Conservation (phyloP, 306 rosid species). For the Gillenia trifoliata region DNA sequence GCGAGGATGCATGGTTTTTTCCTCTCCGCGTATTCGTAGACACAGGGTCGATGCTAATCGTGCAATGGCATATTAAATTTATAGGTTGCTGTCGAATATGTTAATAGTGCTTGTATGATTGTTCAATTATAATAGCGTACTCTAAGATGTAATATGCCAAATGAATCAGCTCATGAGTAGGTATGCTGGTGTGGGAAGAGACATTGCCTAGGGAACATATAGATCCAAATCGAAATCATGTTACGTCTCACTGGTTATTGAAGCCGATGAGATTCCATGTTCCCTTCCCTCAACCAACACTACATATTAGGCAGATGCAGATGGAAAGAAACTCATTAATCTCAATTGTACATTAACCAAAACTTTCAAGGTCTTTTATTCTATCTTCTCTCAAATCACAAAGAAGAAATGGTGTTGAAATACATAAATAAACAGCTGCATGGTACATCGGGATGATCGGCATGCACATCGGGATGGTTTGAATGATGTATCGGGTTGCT, state of each 20-base stretch:
- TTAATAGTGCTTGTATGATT: neutral
- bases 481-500: no score
- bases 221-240: slow-evolving; percentile 23
- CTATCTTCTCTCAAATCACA: neutral
- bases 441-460: no score
- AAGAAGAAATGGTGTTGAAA: neutral
- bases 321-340: neutral
- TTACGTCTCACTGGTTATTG: slow-evolving; percentile 4
- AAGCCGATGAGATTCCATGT: slow-evolving; percentile 27
- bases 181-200: slow-evolving; percentile 19
- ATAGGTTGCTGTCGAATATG: neutral
- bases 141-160: neutral
- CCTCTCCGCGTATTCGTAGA: no score
- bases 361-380: neutral
- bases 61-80: neutral
- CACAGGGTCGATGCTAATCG: no score
- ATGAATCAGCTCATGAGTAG: slow-evolving; percentile 8
- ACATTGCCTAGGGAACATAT: slow-evolving; percentile 8
- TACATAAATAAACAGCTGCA: no score
- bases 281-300: slow-evolving; percentile 6
- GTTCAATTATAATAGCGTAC: neutral
- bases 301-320: neutral
- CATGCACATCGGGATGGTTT: no score
- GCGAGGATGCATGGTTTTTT: no score
- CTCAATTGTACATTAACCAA: neutral